Evolutionary conservation across 176 grass and related monocot genomes (phyloP).

Genomic region (Phyllostachys edulis): DNA sequence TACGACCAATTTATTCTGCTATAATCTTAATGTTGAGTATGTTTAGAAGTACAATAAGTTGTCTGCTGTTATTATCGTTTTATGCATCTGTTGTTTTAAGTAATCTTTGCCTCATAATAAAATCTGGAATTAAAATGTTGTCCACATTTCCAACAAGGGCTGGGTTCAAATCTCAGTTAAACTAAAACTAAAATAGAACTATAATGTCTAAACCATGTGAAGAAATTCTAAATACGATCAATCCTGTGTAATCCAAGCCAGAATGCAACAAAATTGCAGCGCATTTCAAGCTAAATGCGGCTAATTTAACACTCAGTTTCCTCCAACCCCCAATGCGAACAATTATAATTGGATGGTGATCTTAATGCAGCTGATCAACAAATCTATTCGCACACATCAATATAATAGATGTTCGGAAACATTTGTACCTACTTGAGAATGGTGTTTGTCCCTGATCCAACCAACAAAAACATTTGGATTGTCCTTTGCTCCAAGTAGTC

Average conservation of each 20-base stretch:
- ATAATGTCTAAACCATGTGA: background rate
- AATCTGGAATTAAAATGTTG: too few relatives aligned
- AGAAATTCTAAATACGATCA: background rate
- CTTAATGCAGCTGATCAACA: conserved; percentile 16
- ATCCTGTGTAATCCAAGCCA: background rate
- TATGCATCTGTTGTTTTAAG: too few relatives aligned
- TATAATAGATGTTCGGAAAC: background rate
- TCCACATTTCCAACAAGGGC: too few relatives aligned
- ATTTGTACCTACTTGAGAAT: conserved; percentile 87
- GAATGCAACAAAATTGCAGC: background rate
- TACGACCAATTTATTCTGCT: too few relatives aligned
- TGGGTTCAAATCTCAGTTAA: background rate
- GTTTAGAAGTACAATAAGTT: too few relatives aligned
- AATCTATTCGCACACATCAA: background rate
- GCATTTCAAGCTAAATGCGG: background rate
- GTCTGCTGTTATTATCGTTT: too few relatives aligned
- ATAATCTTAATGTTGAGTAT: too few relatives aligned
- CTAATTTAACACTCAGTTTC: background rate
- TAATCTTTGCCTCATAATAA: too few relatives aligned
- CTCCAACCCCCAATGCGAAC: background rate
- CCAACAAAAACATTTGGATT: conserved; percentile 71
- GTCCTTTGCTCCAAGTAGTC: conserved; percentile 67
- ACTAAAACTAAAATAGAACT: background rate
- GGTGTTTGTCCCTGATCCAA: conserved; percentile 89
- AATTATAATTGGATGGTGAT: background rate